Conservation (phyloP, 345 rosid species). For the Camelina laxa region DNA sequence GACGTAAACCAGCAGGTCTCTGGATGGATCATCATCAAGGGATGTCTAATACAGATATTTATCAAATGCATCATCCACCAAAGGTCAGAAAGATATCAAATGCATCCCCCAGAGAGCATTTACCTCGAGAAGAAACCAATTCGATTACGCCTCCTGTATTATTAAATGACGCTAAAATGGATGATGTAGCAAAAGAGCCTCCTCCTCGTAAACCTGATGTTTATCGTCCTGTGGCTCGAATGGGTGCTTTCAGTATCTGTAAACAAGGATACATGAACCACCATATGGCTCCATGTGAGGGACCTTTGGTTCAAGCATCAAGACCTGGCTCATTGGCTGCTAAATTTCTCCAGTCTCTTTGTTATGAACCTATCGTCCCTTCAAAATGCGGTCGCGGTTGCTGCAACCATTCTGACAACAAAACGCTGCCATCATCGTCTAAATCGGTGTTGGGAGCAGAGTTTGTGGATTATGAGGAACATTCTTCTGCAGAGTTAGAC, state of each 20-base stretch:
- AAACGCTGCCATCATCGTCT: slow-evolving; percentile 20
- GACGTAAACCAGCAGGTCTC: slow-evolving; percentile 40
- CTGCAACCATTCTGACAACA: slow-evolving; percentile 46
- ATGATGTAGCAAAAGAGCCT: slow-evolving; percentile 45
- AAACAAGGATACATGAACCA: slow-evolving; percentile 47
- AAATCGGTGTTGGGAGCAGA: slow-evolving; percentile 75
- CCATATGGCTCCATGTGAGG: slow-evolving; percentile 48
- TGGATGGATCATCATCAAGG: slow-evolving; percentile 9
- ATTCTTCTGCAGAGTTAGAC: slow-evolving; percentile 55
- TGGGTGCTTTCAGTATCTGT: slow-evolving; percentile 64
- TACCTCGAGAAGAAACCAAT: slow-evolving; percentile 51
- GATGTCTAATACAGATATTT: slow-evolving; percentile 35
- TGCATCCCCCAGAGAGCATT: slow-evolving; percentile 63
- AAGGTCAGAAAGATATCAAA: slow-evolving; percentile 49
- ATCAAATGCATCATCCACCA: slow-evolving; percentile 55
- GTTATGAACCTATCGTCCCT: slow-evolving; percentile 60
- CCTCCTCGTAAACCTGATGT: slow-evolving; percentile 48
- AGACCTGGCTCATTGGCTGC: slow-evolving; percentile 52
- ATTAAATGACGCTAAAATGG: slow-evolving; percentile 26
- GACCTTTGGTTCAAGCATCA: slow-evolving; percentile 51
- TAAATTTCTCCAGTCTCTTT: slow-evolving; percentile 57
- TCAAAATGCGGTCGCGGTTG: slow-evolving; percentile 70
- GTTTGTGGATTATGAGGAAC: slow-evolving; percentile 65
- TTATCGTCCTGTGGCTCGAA: slow-evolving; percentile 64
- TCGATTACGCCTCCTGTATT: slow-evolving; percentile 34